Percentiles rank a stretch among this genome's conserved stretches.
Evolutionary conservation across 2,329 filamentous ascomycete species (phyloP).

Genomic region (Thermothelomyces thermophilus): DNA sequence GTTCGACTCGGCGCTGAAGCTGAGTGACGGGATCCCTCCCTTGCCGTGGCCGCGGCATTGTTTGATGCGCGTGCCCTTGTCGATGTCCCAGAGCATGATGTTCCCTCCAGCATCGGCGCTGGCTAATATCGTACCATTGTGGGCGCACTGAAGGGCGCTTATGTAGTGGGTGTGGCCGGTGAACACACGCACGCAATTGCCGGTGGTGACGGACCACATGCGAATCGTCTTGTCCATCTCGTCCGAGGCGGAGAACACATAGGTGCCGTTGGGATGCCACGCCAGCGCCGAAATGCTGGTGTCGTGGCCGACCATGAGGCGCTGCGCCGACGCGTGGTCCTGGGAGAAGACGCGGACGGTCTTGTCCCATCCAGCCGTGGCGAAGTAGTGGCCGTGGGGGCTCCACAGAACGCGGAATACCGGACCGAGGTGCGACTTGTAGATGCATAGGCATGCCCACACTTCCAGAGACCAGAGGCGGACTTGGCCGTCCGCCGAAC

Average conservation of each 20-base stretch:
- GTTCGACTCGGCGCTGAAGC: conserved; percentile 87
- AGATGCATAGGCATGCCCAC: conserved; percentile 88
- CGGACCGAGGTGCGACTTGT: conserved; percentile 86
- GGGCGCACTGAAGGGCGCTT: conserved; percentile 75
- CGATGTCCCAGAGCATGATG: conserved; percentile 91
- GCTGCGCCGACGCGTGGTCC: conserved; percentile 81
- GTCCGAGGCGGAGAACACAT: conserved; percentile 86
- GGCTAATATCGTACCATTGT: conserved; percentile 83
- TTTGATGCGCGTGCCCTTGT: conserved; percentile 80
- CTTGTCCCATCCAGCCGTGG: conserved; percentile 80
- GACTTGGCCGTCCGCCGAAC: conserved; percentile 78
- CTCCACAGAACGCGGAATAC: conserved; percentile 86
- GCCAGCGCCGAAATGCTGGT: conserved; percentile 84
- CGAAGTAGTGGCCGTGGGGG: conserved; percentile 92
- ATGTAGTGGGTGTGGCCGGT: conserved; percentile 86
- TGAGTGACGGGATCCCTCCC: conserved; percentile 86
- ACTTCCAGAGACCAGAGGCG: conserved; percentile 89
- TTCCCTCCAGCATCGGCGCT: conserved; percentile 83
- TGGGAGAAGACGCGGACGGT: conserved; percentile 88
- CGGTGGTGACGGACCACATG: conserved; percentile 93
- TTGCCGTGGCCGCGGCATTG: conserved; percentile 90
- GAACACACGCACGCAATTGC: conserved; percentile 83
- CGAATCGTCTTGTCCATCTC: conserved; percentile 82
- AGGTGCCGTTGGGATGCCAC: conserved; percentile 92
- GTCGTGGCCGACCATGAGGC: conserved; percentile 87